These are phyloP conservation scores for Lactarius quietus DNA, from an alignment of 768 basidiomycete genomes.

Conservation along the genomic window DNA sequence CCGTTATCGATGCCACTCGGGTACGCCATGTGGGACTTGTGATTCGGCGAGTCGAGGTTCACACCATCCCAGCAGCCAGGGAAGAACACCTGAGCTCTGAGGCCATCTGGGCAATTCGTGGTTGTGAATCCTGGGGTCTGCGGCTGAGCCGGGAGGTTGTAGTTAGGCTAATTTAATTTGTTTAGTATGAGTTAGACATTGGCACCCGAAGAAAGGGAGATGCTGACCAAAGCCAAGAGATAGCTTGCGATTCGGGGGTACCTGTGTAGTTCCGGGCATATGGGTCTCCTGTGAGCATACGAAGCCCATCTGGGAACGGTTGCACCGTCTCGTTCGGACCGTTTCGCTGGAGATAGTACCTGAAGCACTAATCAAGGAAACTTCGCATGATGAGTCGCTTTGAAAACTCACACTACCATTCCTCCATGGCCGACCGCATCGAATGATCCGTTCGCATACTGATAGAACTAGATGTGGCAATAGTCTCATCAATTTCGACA, in stretches of 20 bases:
- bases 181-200: no score
- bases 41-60: slow-evolving; percentile 38
- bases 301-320: slow-evolving; percentile 28
- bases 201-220: no score
- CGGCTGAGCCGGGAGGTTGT: neutral
- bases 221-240: slow-evolving; percentile 29
- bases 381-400: neutral
- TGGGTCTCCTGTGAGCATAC: slow-evolving; percentile 31
- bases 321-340: slow-evolving; percentile 4
- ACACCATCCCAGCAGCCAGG: slow-evolving; percentile 40
- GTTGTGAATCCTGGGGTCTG: slow-evolving; percentile 24
- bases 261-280: slow-evolving; percentile 28
- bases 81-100: slow-evolving; percentile 35
- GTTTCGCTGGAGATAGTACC: slow-evolving; percentile 24
- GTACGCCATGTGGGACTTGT: slow-evolving; percentile 41
- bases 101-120: slow-evolving; percentile 30
- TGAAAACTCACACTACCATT: slow-evolving; percentile 13
- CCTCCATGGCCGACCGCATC: slow-evolving; percentile 12
- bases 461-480: slow-evolving; percentile 10
- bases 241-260: slow-evolving; percentile 20
- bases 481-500: neutral
- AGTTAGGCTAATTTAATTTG: no score
- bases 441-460: slow-evolving; percentile 13
- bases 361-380: slow-evolving; percentile 4
- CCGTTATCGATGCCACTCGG: slow-evolving; percentile 15